A percentile compares a stretch with the other conserved stretches of the same genome.
These are phyloP conservation scores for Coniochaeta sp. DNA, from an alignment of 2,329 filamentous ascomycete genomes.

Conservation along the genomic window DNA sequence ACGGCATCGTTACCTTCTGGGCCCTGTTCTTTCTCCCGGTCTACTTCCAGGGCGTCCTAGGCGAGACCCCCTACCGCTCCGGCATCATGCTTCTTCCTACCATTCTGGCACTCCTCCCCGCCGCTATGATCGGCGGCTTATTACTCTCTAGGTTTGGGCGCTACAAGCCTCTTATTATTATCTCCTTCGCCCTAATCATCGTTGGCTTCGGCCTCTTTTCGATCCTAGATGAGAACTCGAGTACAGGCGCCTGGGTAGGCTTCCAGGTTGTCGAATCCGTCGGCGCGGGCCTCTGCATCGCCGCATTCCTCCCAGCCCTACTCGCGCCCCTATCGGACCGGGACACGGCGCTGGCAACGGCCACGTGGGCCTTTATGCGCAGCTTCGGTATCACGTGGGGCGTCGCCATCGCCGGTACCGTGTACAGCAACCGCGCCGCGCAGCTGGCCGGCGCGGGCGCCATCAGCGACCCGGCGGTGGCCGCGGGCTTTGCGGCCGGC, in stretches of 20 bases:
- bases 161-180: conserved; percentile 7
- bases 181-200: not conserved
- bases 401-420: conserved; percentile 31
- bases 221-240: conserved; percentile 23
- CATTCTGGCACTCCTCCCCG: conserved; percentile 14
- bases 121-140: conserved; percentile 10
- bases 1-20: conserved; percentile 26
- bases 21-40: conserved; percentile 30
- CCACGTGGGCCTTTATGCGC: conserved; percentile 34
- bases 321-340: conserved; percentile 27
- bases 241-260: conserved; percentile 28
- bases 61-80: conserved; percentile 19
- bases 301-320: conserved; percentile 31
- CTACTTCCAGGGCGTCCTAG: conserved; percentile 35
- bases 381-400: conserved; percentile 39
- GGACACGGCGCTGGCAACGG: conserved; percentile 27
- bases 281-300: conserved; percentile 33
- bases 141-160: conserved; percentile 11
- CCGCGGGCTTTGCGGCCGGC: conserved; percentile 11
- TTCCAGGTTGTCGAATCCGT: conserved; percentile 30
- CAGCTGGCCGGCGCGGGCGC: conserved; percentile 8
- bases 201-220: conserved; percentile 21
- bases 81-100: conserved; percentile 21
- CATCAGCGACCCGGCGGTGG: conserved; percentile 9
- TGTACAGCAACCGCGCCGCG: conserved; percentile 23